Conservation (phyloP, 306 rosid genomes). For the Quercus mongolica region DNA sequence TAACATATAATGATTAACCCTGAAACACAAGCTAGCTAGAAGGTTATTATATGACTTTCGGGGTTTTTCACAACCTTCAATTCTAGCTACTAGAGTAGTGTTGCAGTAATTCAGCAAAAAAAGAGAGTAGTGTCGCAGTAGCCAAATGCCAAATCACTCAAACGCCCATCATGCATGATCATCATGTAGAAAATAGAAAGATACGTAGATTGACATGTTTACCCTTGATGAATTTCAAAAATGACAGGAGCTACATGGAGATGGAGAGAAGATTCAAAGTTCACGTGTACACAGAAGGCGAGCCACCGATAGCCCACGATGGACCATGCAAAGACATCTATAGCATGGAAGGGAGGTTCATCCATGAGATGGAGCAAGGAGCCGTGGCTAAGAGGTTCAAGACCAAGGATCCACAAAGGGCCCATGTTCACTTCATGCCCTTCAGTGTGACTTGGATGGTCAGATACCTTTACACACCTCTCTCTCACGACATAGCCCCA, state of each 20-base stretch:
- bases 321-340: conserved; percentile 92
- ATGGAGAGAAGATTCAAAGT: conserved; percentile 85
- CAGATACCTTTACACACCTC: conserved; percentile 58
- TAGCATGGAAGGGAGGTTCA: conserved; percentile 79
- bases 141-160: neutral
- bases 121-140: neutral
- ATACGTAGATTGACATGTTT: neutral
- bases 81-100: neutral
- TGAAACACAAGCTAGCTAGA: neutral
- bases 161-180: neutral
- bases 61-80: neutral
- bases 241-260: conserved; percentile 68
- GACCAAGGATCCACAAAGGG: conserved; percentile 48
- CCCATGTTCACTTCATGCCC: conserved; percentile 76
- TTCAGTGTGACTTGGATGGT: conserved; percentile 92
- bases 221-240: neutral
- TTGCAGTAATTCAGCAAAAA: neutral
- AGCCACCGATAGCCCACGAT: conserved; percentile 61
- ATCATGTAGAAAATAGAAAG: neutral
- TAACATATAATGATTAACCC: neutral
- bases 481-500: conserved; percentile 39
- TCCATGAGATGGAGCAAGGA: conserved; percentile 70
- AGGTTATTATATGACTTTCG: neutral
- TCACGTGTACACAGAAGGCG: conserved; percentile 75
- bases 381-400: conserved; percentile 43